Base-by-base conservation (phyloP, 2,329 filamentous ascomycete species). In the Aspergillus neotritici region DNA sequence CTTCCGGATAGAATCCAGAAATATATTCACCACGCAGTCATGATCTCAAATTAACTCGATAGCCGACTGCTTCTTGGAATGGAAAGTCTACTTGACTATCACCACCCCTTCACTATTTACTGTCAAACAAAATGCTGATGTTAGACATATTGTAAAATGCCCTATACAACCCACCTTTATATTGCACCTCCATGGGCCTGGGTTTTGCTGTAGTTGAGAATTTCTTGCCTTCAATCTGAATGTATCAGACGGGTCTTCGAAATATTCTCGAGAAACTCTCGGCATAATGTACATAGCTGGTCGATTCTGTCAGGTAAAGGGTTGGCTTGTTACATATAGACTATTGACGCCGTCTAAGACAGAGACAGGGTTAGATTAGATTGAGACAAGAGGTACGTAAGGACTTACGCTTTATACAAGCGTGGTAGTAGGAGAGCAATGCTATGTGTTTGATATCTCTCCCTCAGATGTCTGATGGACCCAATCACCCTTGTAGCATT, bases 91-190 rank as follows among this genome's bases (percentile, higher is more conserved):
- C 41, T 32, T 36, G 31, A 40, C 45, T 29, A 35, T 43, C 28
- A 34, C 29, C 34, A 8, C 17, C 48, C 16, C 44, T 40, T 14
- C 44, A 50, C 44, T 41, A 50, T 44, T 50, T 40, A 25, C 36
- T 42, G 21, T 21, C 44, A 30, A 52, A 44, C 9, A 36, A 40
- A 7, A 50, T 44, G 16, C 44, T 42, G 38, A 31, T 37, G 11
- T 47, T 45, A 34, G 34, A 40, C 28, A 48, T 30, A 28, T 12
- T 10, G 21, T 16, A 31, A 31, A 46, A 46, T 31, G 34, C 39
- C 31, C 38, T 39, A 37, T 49, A 49, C 35, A 44, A 48, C n/a
- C 49, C 43, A 17, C 44, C 46, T 30, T 46, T 40, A 38, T 51
- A 51, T 29, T 42, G 40, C 11, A 43, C 43, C 29, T 48, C 48